Conservation (phyloP, 352 stramenopile species). For the Globisporangium takayamanum region DNA sequence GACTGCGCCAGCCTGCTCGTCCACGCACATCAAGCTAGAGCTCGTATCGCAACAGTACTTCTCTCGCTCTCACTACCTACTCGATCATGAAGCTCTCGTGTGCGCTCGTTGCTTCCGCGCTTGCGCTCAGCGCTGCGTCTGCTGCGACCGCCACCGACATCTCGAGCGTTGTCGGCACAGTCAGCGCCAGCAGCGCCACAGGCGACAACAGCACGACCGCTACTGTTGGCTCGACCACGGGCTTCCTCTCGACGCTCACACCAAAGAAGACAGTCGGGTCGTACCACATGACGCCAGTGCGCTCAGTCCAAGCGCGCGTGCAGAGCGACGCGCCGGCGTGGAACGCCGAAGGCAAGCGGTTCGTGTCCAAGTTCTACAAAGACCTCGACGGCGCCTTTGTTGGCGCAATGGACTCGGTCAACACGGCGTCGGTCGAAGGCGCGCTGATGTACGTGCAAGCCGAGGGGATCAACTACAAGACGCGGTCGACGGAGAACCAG, state of each 20-base stretch:
- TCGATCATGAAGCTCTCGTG: slow-evolving; percentile 9
- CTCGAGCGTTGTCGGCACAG: slow-evolving; percentile 7
- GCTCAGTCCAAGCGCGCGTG: slow-evolving; percentile 65
- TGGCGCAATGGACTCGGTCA: slow-evolving; percentile 74
- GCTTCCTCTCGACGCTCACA: slow-evolving; percentile 17
- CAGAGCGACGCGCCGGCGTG: slow-evolving; percentile 60
- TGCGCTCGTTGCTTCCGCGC: slow-evolving; percentile 7
- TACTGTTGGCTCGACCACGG: slow-evolving; percentile 6
- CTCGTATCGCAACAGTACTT: not conserved
- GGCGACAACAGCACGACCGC: slow-evolving; percentile 8
- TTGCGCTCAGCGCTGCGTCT: slow-evolving; percentile 16
- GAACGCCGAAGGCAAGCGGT: slow-evolving; percentile 42
- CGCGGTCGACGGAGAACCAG: slow-evolving; percentile 38
- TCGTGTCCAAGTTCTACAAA: slow-evolving; percentile 55
- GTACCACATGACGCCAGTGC: slow-evolving; percentile 72
- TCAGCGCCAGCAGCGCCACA: slow-evolving; percentile 19
- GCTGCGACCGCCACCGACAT: slow-evolving; percentile 9
- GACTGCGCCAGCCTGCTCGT: slow-evolving; percentile 2
- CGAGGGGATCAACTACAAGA: slow-evolving; percentile 78
- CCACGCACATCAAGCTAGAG: not conserved
- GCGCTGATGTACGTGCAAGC: slow-evolving; percentile 86
- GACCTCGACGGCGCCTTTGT: slow-evolving; percentile 46
- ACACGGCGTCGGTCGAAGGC: slow-evolving; percentile 72
- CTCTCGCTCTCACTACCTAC: not conserved
- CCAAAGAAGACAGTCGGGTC: slow-evolving; percentile 14